Percentiles rank a stretch among this genome's conserved stretches.
Conservation (phyloP, 2,329 filamentous ascomycete genomes). For the Metarhizium brunneum region DNA sequence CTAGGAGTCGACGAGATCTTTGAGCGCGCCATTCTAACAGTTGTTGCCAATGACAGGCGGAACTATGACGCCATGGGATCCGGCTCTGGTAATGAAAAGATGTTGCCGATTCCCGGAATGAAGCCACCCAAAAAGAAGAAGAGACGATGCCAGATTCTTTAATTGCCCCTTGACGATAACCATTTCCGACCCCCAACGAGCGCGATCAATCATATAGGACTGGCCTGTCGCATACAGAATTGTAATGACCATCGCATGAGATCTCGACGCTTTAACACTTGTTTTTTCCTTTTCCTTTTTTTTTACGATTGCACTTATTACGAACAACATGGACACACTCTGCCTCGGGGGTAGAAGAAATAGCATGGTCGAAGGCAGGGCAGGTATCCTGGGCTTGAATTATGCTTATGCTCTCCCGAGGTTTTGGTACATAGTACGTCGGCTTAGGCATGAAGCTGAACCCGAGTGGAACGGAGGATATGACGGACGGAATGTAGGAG, state of each 20-base stretch:
- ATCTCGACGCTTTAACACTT: constrained; percentile 21
- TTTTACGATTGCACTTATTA: constrained; percentile 23
- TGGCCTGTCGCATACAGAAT: constrained; percentile 17
- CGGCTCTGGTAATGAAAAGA: constrained; percentile 27
- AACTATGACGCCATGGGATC: constrained; percentile 43
- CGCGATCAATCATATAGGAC: neutral
- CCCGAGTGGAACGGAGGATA: neutral
- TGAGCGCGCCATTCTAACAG: constrained; percentile 79
- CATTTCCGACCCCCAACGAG: neutral
- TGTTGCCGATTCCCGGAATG: constrained; percentile 31
- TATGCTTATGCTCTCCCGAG: constrained; percentile 2
- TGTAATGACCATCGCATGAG: constrained; percentile 26
- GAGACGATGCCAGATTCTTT: constrained; percentile 74
- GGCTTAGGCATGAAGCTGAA: neutral
- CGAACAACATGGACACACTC: constrained; percentile 8
- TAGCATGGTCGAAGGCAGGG: constrained; percentile 4
- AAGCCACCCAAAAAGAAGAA: constrained; percentile 65
- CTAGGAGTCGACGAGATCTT: constrained; percentile 94
- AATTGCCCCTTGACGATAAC: constrained; percentile 19
- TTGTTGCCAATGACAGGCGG: constrained; percentile 70
- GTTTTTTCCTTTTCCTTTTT: constrained; percentile 20
- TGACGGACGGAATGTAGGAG: constrained; percentile 3
- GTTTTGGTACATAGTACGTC: constrained; percentile 10
- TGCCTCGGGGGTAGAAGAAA: constrained; percentile 1
- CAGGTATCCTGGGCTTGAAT: constrained; percentile 2